Percentiles rank a stretch among this genome's conserved stretches.
These are phyloP conservation scores for Rubroshorea leprosula DNA, from an alignment of 345 rosid species.

Conservation along the genomic window DNA sequence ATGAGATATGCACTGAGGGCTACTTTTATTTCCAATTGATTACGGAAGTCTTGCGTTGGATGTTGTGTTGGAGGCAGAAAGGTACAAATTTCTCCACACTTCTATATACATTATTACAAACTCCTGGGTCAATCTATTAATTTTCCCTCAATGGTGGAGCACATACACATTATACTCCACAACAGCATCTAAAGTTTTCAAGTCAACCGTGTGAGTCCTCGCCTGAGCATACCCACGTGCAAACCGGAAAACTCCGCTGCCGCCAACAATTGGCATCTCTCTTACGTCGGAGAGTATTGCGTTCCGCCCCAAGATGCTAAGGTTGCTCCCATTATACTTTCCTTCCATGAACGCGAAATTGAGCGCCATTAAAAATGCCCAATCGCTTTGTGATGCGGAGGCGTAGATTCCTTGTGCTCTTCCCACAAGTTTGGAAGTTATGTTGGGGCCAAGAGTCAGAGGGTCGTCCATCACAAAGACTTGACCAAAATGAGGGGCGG, in stretches of 20 bases:
- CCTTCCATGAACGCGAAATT: constrained; percentile 47
- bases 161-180: constrained; percentile 41
- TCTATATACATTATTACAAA: too few species aligned
- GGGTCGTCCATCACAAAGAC: constrained; percentile 42
- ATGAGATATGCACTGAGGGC: too few species aligned
- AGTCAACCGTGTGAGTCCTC: constrained; percentile 22
- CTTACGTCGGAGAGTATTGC: constrained; percentile 26
- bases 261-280: constrained; percentile 59
- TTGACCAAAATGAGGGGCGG: constrained; percentile 30
- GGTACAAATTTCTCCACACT: too few species aligned
- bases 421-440: constrained; percentile 40
- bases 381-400: constrained; percentile 28
- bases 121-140: too few species aligned
- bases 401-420: constrained; percentile 52
- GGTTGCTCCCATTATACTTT: constrained; percentile 48
- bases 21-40: too few species aligned
- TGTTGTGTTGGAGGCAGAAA: too few species aligned
- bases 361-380: constrained; percentile 37
- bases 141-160: constrained; percentile 33
- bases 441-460: constrained; percentile 31
- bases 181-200: constrained; percentile 21
- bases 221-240: constrained; percentile 52
- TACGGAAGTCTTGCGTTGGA: too few species aligned
- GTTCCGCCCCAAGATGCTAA: constrained; percentile 46
- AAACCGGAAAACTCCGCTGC: constrained; percentile 56